A percentile compares a stretch with the other conserved stretches of the same genome.
phyloP scores from a whole-genome alignment of 352 stramenopile species.

The Plasmopara muralis region DNA sequence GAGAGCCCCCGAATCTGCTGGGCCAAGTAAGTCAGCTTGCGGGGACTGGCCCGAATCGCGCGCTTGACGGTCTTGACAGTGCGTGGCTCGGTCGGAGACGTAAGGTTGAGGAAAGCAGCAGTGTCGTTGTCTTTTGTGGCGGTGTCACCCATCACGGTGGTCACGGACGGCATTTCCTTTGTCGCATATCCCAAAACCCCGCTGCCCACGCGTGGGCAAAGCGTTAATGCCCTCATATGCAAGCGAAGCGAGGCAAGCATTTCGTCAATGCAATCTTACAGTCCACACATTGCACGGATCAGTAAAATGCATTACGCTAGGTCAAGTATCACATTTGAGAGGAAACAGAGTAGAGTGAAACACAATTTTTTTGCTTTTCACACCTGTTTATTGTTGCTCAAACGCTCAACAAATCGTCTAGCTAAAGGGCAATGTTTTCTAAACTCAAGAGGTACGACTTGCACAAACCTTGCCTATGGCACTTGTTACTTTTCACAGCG shows the following conservation, averaged over 20 bases:
- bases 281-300: constrained; percentile 18
- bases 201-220: constrained; percentile 35
- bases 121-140: constrained; percentile 35
- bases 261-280: constrained; percentile 16
- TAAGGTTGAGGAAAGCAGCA: constrained; percentile 54
- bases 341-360: no score
- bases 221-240: constrained; percentile 50
- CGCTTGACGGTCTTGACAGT: constrained; percentile 78
- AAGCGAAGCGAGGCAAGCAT: constrained; percentile 62
- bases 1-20: constrained; percentile 76
- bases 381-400: no score
- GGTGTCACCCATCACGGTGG: constrained; percentile 15
- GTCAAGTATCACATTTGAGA: no score
- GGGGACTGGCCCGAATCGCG: constrained; percentile 70
- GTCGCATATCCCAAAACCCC: constrained; percentile 19
- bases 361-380: no score
- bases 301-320: no score
- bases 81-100: constrained; percentile 42
- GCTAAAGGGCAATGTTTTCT: no score
- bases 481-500: not conserved
- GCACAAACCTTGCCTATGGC: no score
- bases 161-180: constrained; percentile 37
- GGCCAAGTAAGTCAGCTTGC: constrained; percentile 76
- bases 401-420: no score
- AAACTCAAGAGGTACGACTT: no score